These are phyloP conservation scores for Psilocybe cyanescens DNA, from an alignment of 768 basidiomycete genomes.

Conservation along the genomic window DNA sequence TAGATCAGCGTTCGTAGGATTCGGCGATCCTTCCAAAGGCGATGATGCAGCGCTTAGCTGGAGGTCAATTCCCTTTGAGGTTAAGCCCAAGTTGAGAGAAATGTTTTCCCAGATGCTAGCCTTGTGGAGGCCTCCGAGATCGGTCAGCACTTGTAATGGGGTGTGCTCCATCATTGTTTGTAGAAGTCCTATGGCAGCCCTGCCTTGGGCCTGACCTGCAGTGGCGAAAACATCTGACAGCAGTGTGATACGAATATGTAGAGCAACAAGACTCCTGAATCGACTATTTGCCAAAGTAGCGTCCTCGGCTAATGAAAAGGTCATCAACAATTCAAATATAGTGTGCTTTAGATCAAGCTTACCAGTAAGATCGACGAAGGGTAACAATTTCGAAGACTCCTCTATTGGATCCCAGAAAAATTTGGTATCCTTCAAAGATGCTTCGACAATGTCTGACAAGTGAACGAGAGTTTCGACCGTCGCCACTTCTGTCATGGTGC, in stretches of 20 bases:
- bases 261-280: conserved; percentile 74
- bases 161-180: conserved; percentile 72
- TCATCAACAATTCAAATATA: conserved; percentile 5
- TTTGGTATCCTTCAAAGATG: conserved; percentile 69
- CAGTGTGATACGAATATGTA: conserved; percentile 80
- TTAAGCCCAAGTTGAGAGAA: conserved; percentile 63
- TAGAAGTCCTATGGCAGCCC: conserved; percentile 74
- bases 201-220: conserved; percentile 80
- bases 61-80: conserved; percentile 56
- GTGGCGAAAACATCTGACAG: conserved; percentile 89
- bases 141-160: conserved; percentile 63
- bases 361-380: conserved; percentile 61
- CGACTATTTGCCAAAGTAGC: conserved; percentile 54
- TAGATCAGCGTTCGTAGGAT: conserved; percentile 43
- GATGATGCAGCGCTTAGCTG: conserved; percentile 45
- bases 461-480: conserved; percentile 74
- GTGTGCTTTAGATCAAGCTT: conserved; percentile 23
- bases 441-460: conserved; percentile 69
- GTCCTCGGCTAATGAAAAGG: conserved; percentile 42
- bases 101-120: conserved; percentile 89
- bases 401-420: conserved; percentile 67
- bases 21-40: conserved; percentile 53
- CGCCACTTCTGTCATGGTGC: conserved; percentile 88
- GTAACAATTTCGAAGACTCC: conserved; percentile 64
- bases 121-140: conserved; percentile 82